Evolutionary conservation across 345 rosid species (phyloP).

Genomic region (Eutrema heterophyllum): DNA sequence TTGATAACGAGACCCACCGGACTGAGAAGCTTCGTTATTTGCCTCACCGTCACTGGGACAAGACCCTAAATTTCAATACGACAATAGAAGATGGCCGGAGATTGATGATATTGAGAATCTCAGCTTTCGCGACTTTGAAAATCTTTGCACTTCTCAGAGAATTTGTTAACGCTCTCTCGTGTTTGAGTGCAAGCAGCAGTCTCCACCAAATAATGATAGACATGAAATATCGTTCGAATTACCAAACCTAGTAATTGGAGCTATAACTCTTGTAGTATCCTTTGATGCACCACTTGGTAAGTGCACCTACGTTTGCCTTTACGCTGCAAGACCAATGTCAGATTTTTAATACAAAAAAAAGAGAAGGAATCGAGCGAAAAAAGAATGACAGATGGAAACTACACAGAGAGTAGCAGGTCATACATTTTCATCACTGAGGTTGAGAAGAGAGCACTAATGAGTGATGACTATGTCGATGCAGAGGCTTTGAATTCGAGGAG

Average conservation of each 20-base stretch:
- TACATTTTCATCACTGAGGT: slow-evolving; percentile 17
- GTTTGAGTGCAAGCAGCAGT: slow-evolving; percentile 57
- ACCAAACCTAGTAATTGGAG: slow-evolving; percentile 40
- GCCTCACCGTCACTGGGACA: no score
- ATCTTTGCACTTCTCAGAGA: slow-evolving; percentile 48
- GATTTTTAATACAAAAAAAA: neutral
- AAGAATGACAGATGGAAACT: neutral
- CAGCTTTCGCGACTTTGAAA: slow-evolving; percentile 69
- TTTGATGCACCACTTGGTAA: slow-evolving; percentile 73
- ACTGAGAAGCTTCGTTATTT: no score
- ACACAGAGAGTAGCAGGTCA: neutral
- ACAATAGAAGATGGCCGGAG: slow-evolving; percentile 48
- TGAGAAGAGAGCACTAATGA: neutral
- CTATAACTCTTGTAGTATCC: slow-evolving; percentile 58
- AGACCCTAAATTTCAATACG: slow-evolving; percentile 24
- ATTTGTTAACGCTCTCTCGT: slow-evolving; percentile 45
- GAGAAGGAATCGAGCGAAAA: neutral
- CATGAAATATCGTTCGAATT: slow-evolving; percentile 26
- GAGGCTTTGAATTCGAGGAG: no score
- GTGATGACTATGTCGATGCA: no score
- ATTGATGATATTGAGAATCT: slow-evolving; percentile 69
- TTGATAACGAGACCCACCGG: no score
- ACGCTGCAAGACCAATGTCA: slow-evolving; percentile 38
- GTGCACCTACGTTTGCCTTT: slow-evolving; percentile 56
- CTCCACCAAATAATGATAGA: slow-evolving; percentile 61